These are phyloP conservation scores for Saccharomyces uvarum DNA, from an alignment of 1,139 yeast species.

Conservation along the genomic window DNA sequence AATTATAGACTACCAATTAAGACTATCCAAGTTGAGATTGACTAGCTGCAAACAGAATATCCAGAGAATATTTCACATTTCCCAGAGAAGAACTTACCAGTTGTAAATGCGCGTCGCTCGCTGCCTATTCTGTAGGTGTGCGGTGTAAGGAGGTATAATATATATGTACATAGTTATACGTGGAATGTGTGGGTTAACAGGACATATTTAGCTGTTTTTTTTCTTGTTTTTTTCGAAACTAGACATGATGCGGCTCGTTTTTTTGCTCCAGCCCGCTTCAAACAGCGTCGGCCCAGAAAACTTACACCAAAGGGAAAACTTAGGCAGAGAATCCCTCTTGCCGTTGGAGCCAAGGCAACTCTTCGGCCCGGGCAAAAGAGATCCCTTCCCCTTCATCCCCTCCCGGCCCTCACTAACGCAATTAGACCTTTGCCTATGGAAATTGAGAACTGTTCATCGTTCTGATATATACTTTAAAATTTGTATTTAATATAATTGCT, in stretches of 20 bases:
- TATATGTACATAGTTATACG: not conserved
- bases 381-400: not conserved
- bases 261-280: not conserved
- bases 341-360: not conserved
- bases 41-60: not conserved
- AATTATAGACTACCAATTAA: not conserved
- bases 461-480: not conserved
- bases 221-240: not conserved
- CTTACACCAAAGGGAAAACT: not conserved
- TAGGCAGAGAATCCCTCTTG: not conserved
- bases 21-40: not conserved
- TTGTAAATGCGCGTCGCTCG: not conserved
- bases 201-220: not conserved
- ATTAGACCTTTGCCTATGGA: not conserved
- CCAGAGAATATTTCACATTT: not conserved
- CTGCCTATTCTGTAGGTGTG: not conserved
- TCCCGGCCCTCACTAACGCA: not conserved
- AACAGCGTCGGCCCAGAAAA: not conserved
- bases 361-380: not conserved
- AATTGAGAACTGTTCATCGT: not conserved
- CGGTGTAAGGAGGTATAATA: not conserved
- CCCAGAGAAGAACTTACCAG: not conserved
- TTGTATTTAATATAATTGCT: not conserved
- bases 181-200: not conserved
- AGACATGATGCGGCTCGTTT: not conserved